These are phyloP conservation scores for Phytophthora pinifolia DNA, from an alignment of 352 stramenopile genomes.

Conservation along the genomic window DNA sequence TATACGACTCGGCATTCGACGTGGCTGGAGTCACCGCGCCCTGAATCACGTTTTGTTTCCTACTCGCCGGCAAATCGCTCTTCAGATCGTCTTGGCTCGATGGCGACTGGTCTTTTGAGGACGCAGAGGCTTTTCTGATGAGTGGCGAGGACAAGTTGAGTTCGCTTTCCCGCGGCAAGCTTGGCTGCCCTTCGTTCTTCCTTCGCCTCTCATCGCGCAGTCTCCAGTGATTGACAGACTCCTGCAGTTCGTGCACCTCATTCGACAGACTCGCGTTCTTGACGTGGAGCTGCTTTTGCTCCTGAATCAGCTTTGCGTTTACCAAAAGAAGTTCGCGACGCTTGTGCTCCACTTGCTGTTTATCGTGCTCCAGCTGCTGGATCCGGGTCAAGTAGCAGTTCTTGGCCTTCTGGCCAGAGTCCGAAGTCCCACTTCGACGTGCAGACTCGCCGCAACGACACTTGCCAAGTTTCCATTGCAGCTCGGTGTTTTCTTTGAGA, in stretches of 20 bases:
- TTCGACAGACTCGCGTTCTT: conserved; percentile 26
- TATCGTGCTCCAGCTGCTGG: conserved; percentile 49
- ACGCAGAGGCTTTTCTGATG: neutral
- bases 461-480: conserved; percentile 24
- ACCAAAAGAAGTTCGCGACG: conserved; percentile 62
- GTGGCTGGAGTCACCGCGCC: too few relatives aligned
- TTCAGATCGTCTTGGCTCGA: neutral
- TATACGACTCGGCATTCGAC: too few relatives aligned
- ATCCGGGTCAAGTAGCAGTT: conserved; percentile 48
- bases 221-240: conserved; percentile 54
- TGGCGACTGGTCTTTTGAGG: neutral
- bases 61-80: too few relatives aligned
- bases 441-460: conserved; percentile 21
- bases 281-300: conserved; percentile 57
- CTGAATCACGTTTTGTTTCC: too few relatives aligned
- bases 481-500: conserved; percentile 40
- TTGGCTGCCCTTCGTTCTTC: conserved; percentile 30
- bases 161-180: conserved; percentile 1
- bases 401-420: conserved; percentile 27
- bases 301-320: conserved; percentile 68
- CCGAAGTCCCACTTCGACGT: neutral
- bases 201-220: conserved; percentile 50
- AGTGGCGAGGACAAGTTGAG: neutral
- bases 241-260: conserved; percentile 43
- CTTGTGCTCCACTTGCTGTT: conserved; percentile 48